Base-by-base conservation (phyloP, 345 rosid genomes). In the Citrus unshiu region DNA sequence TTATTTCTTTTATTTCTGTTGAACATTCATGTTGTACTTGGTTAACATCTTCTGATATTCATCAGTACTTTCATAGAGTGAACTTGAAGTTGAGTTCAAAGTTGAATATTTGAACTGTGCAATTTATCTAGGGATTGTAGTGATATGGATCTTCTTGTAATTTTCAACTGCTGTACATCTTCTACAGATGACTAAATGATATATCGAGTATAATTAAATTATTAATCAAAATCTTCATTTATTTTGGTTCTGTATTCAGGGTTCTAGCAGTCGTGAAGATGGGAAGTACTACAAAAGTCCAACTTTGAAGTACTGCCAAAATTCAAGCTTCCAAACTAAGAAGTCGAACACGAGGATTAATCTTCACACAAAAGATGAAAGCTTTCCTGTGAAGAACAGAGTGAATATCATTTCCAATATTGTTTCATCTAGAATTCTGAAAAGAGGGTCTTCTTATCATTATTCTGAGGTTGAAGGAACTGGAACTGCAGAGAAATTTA, bases 391-490 rank as follows among this genome's bases (percentile, higher is more conserved):
- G 60, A 77, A 43, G 81, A 84, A 80, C 65, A 82, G 81, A 78
- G 80, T 54, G 37, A 82, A 80, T 78, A 34, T 80, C 49, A 82
- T 67, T 49, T 87, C 86, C 81, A 74, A 58, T 81, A 75, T 82
- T 56, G 78, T 76, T 83, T 84, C 82, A 64, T 70, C 75, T 59
- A 86, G 75, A 80, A 76, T 67, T 81, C 69, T 68, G 73, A 89
- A 86, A 87, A 91, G 88, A 81, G 78, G 76, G 60, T 79, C 66
- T 27, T 30, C 57, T 62, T 27, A 30, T 80, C 59, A 74, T 64
- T 73, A 68, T 63, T 75, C 83, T 67, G 75, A 80, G 73, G 77
- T 78, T 68, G 82, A 77, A 69, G 81, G 83, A 64, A 76, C 63
- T 76, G 73, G 80, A 72, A 64, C 83, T 81, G 64, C 75, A 2